Base-by-base conservation (phyloP, 192 early-diverging fungal genomes). In the Coemansia sp. region DNA sequence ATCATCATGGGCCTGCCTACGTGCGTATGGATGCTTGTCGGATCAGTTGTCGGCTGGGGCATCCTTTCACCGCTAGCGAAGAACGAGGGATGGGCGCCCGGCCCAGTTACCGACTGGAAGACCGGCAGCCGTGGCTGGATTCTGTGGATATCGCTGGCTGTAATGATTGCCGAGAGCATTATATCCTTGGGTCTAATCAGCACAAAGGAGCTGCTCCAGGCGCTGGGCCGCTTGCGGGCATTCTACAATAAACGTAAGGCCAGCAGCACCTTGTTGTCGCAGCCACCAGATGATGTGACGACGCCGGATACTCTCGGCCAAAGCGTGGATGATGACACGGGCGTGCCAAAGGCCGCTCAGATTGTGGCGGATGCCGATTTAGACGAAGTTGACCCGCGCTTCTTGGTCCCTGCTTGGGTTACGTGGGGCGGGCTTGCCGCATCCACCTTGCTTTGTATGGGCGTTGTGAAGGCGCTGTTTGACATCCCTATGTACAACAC, bases 1-100 rank as follows among this genome's bases (percentile, higher is more conserved):
- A 85, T 91, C 42, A 92, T 92, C 69, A 92, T 92, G 91, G 91
- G 91, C 7, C 79, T 92, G 23, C 91, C 88, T 2, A 92, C 91
- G 0, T 89, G 87, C 2, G 65, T 87, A 0, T 85, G 87, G 69
- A 92, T 92, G 91, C 62, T 91, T 14, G 61, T 86, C 9, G 91
- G 91, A 0, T 86, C 89, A 31, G 21, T 89, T 1, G 83, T 88
- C 52, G 91, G 91, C 3, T 92, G 91, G 91, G 91, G 88, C 7
- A 78, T 92, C 13, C 69, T 92, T 9, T 90, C 89, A 8, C 91
- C 91, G 0, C 7, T 90, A 1, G 88, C 91, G 4, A 86, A 85
- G 34, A 77, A 82, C 37, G 76, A 83, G n/a, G 86, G 89, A 20
- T 92, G 91, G 91, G 89, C 88, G 6, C 84, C 86, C 0, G 91